Evolutionary conservation across 768 basidiomycete genomes (phyloP).

Genomic region (Russula lepida): DNA sequence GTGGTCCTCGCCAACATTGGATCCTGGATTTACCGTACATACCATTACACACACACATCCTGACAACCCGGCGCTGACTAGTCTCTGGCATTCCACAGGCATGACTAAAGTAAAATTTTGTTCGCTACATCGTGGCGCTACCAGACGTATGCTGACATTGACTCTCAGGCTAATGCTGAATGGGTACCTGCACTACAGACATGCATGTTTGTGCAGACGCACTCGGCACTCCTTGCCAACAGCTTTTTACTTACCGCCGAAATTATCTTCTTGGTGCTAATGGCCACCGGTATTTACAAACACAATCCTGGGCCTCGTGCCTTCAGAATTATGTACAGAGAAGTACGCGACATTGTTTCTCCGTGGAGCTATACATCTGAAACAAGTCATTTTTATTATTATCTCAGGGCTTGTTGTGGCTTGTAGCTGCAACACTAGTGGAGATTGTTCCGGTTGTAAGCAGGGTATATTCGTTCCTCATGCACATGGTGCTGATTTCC

Average conservation of each 20-base stretch:
- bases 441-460: slow-evolving; percentile 13
- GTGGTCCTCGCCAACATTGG: slow-evolving; percentile 1
- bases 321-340: slow-evolving; percentile 13
- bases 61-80: background rate
- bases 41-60: background rate
- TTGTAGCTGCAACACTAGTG: background rate
- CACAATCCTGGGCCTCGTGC: slow-evolving; percentile 6
- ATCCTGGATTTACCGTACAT: slow-evolving; percentile 15
- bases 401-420: slow-evolving; percentile 16
- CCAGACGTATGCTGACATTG: background rate
- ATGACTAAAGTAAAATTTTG: background rate
- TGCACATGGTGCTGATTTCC: background rate
- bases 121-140: background rate
- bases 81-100: background rate
- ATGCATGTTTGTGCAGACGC: background rate
- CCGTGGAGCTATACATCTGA: background rate
- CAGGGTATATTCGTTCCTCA: background rate
- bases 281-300: slow-evolving; percentile 6
- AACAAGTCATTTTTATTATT: background rate
- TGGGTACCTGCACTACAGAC: background rate
- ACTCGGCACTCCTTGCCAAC: background rate
- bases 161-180: background rate
- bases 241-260: background rate
- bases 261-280: background rate
- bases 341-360: background rate